Conservation (phyloP, 2,329 filamentous ascomycete species). For the Scedosporium boydii region DNA sequence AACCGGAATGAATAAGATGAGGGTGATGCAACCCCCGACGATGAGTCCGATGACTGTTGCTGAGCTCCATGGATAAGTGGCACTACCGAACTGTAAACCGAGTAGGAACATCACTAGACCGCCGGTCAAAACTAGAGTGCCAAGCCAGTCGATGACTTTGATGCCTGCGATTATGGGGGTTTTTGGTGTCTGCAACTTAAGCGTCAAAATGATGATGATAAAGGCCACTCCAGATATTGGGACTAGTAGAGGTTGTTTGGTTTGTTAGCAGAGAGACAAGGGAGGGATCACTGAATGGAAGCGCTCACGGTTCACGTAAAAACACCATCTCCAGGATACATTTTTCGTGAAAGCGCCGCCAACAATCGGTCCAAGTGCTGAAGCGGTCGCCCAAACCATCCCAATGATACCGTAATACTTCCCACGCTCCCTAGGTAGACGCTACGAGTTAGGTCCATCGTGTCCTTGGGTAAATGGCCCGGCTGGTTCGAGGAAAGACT, state of each 20-base stretch:
- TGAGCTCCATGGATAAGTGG: conserved; percentile 51
- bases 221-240: conserved; percentile 46
- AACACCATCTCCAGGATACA: conserved; percentile 52
- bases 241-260: conserved; percentile 24
- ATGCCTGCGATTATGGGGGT: conserved; percentile 54
- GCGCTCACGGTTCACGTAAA: conserved; percentile 17
- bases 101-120: conserved; percentile 61
- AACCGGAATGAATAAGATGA: conserved; percentile 44
- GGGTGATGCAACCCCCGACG: conserved; percentile 44
- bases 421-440: conserved; percentile 19
- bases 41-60: conserved; percentile 53
- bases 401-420: conserved; percentile 54
- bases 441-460: conserved; percentile 31
- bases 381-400: conserved; percentile 57
- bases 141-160: conserved; percentile 50
- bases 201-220: conserved; percentile 48
- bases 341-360: conserved; percentile 55
- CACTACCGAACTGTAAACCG: conserved; percentile 60
- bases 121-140: conserved; percentile 52
- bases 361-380: conserved; percentile 54
- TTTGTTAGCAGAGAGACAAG: conserved; percentile 40
- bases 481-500: neutral
- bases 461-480: neutral
- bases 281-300: conserved; percentile 30
- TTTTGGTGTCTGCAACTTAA: conserved; percentile 57